Evolutionary conservation across 495 filamentous ascomycete genomes (phyloP), one percentile per base, ranked within the genome.

Genomic region (Xylaria flabelliformis): DNA sequence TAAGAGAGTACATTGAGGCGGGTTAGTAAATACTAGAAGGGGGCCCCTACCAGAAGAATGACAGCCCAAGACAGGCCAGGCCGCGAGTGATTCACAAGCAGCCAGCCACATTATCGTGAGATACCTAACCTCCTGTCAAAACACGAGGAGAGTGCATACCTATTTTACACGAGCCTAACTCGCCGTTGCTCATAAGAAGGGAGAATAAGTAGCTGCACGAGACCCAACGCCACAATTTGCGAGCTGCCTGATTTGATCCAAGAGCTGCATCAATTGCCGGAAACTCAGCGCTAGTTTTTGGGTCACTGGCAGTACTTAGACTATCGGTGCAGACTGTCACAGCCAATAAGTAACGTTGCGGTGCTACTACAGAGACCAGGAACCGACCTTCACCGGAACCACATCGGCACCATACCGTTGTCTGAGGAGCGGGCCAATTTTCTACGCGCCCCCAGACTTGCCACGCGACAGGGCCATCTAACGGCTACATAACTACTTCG

Each of bases 321-420:
- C 17, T 19, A 61, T 32, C 6, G 55, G 55, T 59, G 55, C 55
- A 55, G 21, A 36, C 15, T 32, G 26, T 29, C 32, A 46, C 26
- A 41, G 34, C 51, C 39, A 63, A 42, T 68, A 69, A 56, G 71
- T 73, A 73, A 73, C 71, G 71, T 73, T 73, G 71, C 71, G 64
- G 71, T 73, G 58, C 56, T 73, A 73, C 64, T 73, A 55, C 71
- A 69, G 48, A 15, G 32, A 55, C 61, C 42, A 56, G 62, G 46
- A 53, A 53, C 13, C 10, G 8, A 36, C 44, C 46, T 34, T 34
- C 56, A 34, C n/a, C 48, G 42, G 32, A 24, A 71, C 71, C 50
- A 55, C 44, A 26, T 42, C 66, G 50, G 32, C 46, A 46, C 50
- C 69, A 2, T 66, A 5, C 51, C 56, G 69, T 59, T 17, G 50